Percentiles rank a stretch among this genome's conserved stretches.
These are phyloP conservation scores for Amniculicola lignicola DNA, from an alignment of 495 filamentous ascomycete species.

Conservation along the genomic window DNA sequence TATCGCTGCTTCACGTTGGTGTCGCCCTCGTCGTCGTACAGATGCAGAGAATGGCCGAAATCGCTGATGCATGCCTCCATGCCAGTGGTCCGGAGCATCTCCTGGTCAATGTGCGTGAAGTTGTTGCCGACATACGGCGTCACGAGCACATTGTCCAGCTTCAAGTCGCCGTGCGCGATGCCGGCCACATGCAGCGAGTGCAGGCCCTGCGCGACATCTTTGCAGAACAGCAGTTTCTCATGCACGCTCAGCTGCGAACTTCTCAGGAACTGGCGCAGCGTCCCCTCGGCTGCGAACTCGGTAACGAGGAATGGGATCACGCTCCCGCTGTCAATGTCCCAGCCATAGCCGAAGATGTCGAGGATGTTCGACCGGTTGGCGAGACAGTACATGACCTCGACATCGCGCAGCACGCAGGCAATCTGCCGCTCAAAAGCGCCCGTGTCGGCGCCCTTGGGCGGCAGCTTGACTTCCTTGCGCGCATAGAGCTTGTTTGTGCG, in stretches of 20 bases:
- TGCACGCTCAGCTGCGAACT: slow-evolving; percentile 7
- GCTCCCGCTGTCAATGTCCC: slow-evolving; percentile 31
- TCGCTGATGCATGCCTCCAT: slow-evolving; percentile 7
- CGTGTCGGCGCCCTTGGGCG: slow-evolving; percentile 8
- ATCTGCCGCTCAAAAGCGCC: slow-evolving; percentile 34
- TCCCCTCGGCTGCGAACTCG: slow-evolving; percentile 38
- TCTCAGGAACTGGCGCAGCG: slow-evolving; percentile 36
- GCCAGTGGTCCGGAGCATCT: not conserved
- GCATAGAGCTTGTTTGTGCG: slow-evolving; percentile 34
- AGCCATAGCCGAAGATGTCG: slow-evolving; percentile 40
- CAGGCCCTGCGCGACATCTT: slow-evolving; percentile 5
- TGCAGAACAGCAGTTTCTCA: slow-evolving; percentile 7
- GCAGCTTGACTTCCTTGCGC: slow-evolving; percentile 38
- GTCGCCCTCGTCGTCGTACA: slow-evolving; percentile 11
- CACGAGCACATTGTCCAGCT: slow-evolving; percentile 12
- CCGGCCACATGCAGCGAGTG: slow-evolving; percentile 3
- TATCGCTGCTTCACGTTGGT: slow-evolving; percentile 1
- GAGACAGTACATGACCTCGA: slow-evolving; percentile 41
- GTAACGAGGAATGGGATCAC: slow-evolving; percentile 38
- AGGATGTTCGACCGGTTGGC: slow-evolving; percentile 39
- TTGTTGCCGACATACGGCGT: not conserved
- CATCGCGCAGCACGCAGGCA: slow-evolving; percentile 37
- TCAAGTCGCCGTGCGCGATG: slow-evolving; percentile 13
- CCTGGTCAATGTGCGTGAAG: not conserved
- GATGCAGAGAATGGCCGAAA: slow-evolving; percentile 9